These are phyloP conservation scores for Selaginella tamariscina DNA, from an alignment of 75 land plant species.

Conservation along the genomic window DNA sequence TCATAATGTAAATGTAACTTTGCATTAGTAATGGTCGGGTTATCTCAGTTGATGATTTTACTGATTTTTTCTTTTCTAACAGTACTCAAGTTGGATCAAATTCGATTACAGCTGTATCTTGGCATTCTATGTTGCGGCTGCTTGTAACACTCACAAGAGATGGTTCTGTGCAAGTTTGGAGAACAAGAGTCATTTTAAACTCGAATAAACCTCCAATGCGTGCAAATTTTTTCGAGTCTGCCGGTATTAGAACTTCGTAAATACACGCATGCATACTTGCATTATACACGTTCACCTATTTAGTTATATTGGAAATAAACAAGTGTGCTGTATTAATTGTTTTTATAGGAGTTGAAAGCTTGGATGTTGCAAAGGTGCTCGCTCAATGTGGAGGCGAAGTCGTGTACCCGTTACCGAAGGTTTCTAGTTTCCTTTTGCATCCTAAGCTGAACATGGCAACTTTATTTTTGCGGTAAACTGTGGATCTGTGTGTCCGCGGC, in stretches of 20 bases:
- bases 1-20: no score
- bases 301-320: slow-evolving; percentile 2
- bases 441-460: slow-evolving; percentile 82
- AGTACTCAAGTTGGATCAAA: slow-evolving; percentile 84
- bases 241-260: slow-evolving; percentile 46
- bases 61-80: slow-evolving; percentile 13
- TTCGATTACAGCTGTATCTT: slow-evolving; percentile 63
- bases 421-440: slow-evolving; percentile 64
- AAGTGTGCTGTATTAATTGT: slow-evolving; percentile 2
- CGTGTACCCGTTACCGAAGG: slow-evolving; percentile 76
- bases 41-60: no score
- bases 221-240: slow-evolving; percentile 86
- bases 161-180: slow-evolving; percentile 88
- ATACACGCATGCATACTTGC: not conserved
- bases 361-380: slow-evolving; percentile 70
- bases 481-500: not conserved
- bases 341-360: slow-evolving; percentile 59
- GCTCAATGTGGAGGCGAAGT: slow-evolving; percentile 75
- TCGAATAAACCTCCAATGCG: slow-evolving; percentile 80
- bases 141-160: slow-evolving; percentile 83
- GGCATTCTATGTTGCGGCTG: slow-evolving; percentile 62
- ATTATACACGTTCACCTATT: not conserved
- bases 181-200: slow-evolving; percentile 50
- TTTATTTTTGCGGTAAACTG: slow-evolving; percentile 63
- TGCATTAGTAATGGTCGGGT: no score